phyloP scores from a whole-genome alignment of 2,329 filamentous ascomycete genomes.

The Penicillium sp. region DNA sequence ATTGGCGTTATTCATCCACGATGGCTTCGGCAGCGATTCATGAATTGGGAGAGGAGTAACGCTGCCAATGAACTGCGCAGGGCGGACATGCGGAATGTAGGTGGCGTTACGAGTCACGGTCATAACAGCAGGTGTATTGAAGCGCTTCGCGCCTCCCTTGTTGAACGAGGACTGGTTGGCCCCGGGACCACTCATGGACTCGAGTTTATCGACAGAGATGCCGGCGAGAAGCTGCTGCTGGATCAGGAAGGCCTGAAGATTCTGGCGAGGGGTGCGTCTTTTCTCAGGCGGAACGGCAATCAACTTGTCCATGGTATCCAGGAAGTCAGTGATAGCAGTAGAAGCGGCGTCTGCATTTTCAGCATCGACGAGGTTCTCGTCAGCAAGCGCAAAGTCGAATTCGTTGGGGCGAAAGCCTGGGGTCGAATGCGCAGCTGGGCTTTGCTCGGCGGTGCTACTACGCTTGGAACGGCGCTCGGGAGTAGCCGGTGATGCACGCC shows the following conservation, averaged over 20 bases:
- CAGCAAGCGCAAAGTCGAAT: neutral
- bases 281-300: neutral
- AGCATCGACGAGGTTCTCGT: neutral
- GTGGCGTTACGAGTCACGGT: conserved; percentile 27
- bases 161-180: neutral
- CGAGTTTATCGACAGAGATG: conserved; percentile 21
- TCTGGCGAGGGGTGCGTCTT: neutral
- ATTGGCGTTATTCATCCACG: neutral
- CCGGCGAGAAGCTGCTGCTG: conserved; percentile 30
- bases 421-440: neutral
- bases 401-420: neutral
- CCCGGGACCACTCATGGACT: conserved; percentile 12
- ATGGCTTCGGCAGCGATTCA: neutral
- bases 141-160: neutral
- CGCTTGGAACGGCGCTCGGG: neutral
- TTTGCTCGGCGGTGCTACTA: neutral
- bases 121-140: neutral
- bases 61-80: conserved; percentile 1
- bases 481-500: neutral
- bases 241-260: conserved; percentile 26
- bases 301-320: neutral
- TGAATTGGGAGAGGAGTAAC: conserved; percentile 1
- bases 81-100: neutral
- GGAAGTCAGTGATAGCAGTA: neutral
- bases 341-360: neutral